These are phyloP conservation scores for Eutrema heterophyllum DNA, from an alignment of 345 rosid genomes.

Conservation along the genomic window DNA sequence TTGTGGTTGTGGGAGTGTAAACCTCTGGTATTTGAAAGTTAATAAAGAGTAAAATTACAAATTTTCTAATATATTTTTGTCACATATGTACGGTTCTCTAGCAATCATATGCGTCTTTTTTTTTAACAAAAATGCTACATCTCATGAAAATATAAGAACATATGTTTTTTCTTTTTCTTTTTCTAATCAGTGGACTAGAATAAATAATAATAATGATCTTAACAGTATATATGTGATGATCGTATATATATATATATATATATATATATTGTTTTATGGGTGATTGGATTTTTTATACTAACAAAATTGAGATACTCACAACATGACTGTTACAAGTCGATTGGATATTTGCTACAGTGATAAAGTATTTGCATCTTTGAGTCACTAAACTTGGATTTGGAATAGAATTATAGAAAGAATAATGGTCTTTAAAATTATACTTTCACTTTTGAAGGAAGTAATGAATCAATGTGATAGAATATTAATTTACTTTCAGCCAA, in stretches of 20 bases:
- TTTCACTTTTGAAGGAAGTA: not conserved
- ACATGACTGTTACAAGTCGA: not conserved
- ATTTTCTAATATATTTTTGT: not conserved
- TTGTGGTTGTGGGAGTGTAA: not conserved
- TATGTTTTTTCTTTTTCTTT: not conserved
- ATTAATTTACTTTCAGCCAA: slow-evolving; percentile 6
- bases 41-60: not conserved
- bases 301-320: not conserved
- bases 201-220: not conserved
- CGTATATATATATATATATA: not conserved
- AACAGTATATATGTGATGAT: not conserved
- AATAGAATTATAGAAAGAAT: not conserved
- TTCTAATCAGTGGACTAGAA: not conserved
- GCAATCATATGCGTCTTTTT: not conserved
- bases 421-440: not conserved
- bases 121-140: not conserved
- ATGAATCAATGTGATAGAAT: not conserved
- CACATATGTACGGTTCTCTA: not conserved
- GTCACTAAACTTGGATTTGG: not conserved
- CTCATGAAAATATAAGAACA: not conserved
- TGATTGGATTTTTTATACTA: not conserved
- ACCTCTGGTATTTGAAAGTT: not conserved
- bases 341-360: not conserved
- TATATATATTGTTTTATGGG: not conserved
- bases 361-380: not conserved